Evolutionary conservation across 2,329 filamentous ascomycete species (phyloP), one percentile per base, ranked within the genome.

Genomic region (Neofusicoccum parvum): DNA sequence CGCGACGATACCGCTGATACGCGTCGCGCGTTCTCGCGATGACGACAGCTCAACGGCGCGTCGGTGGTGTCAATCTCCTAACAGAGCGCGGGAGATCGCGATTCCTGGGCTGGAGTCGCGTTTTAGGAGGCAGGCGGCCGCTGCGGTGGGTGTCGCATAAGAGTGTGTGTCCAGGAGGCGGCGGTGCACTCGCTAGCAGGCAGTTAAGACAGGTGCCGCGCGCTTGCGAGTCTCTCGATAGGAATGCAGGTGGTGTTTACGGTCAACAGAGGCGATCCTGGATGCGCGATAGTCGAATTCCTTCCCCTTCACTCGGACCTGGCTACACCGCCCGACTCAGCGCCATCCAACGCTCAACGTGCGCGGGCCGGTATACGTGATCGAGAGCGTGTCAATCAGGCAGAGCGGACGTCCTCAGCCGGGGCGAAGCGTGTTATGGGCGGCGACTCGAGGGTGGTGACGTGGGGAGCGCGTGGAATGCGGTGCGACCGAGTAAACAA

Each of bases 161-260:
- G 62, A 46, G 51, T 32, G 41, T 39, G 41, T 54, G 43, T 65
- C 62, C 62, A 65, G 62, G 51, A 56, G 62, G 62, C 48, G 62
- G 49, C 37, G 49, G 39, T 36, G 62, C 62, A 64, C 54, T 64
- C 62, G 62, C 48, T 32, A 45, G 62, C 50, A 48, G 45, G 51
- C 49, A 65, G 51, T 65, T 65, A 65, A 65, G 62, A 37, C 62
- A 17, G 43, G 27, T 65, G 62, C 62, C 51, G 43, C 62, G 62
- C 62, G 62, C 62, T 65, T 65, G 62, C 41, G 51, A 56, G 39
- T 41, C 62, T 56, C 34, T 20, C 23, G 36, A 34, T 65, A 65
- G 62, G 62, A 65, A 65, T 65, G 62, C 39, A 50, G 34, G 51
- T 49, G 62, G 62, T 65, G 62, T 65, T 65, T 65, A 65, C 62